A percentile compares a stretch with the other conserved stretches of the same genome.
Evolutionary conservation across 495 filamentous ascomycete genomes (phyloP).

Genomic region (Neurospora africana): DNA sequence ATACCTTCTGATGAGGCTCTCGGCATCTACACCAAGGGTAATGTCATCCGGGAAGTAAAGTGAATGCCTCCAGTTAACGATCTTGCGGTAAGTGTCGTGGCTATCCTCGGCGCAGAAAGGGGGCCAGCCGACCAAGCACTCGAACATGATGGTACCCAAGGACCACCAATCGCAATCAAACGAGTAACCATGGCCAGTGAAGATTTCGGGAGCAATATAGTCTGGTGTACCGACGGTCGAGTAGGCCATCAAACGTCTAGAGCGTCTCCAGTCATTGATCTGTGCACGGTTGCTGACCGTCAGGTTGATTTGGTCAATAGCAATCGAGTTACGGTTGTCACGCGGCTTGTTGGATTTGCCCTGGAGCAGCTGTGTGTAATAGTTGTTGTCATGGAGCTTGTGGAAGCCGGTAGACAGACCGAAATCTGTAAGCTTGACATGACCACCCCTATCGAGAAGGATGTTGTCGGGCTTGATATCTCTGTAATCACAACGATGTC

Average conservation of each 20-base stretch:
- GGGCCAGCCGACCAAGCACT: slow-evolving; percentile 97
- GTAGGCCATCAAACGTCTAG: slow-evolving; percentile 88
- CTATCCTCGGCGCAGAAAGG: slow-evolving; percentile 98
- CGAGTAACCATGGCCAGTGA: slow-evolving; percentile 88
- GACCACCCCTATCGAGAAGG: slow-evolving; percentile 84
- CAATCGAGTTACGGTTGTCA: slow-evolving; percentile 74
- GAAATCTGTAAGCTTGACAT: slow-evolving; percentile 98
- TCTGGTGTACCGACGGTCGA: slow-evolving; percentile 97
- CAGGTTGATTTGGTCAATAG: slow-evolving; percentile 94
- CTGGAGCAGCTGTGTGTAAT: slow-evolving; percentile 93
- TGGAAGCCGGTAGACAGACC: slow-evolving; percentile 97
- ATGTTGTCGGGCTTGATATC: slow-evolving; percentile 99
- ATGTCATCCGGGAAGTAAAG: slow-evolving; percentile 96
- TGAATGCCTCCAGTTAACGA: slow-evolving; percentile 92
- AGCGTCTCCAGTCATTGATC: slow-evolving; percentile 98
- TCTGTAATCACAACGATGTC: slow-evolving; percentile 36
- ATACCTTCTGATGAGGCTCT: slow-evolving; percentile 77
- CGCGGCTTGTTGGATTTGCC: slow-evolving; percentile 62
- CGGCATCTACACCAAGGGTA: slow-evolving; percentile 73
- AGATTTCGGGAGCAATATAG: slow-evolving; percentile 98
- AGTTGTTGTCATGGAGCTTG: slow-evolving; percentile 93
- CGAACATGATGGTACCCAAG: slow-evolving; percentile 98
- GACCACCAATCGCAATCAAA: slow-evolving; percentile 99
- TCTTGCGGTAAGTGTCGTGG: slow-evolving; percentile 97
- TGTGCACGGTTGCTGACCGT: slow-evolving; percentile 94